Conservation (phyloP, 2,329 filamentous ascomycete genomes). For the Monilinia fructicola region DNA sequence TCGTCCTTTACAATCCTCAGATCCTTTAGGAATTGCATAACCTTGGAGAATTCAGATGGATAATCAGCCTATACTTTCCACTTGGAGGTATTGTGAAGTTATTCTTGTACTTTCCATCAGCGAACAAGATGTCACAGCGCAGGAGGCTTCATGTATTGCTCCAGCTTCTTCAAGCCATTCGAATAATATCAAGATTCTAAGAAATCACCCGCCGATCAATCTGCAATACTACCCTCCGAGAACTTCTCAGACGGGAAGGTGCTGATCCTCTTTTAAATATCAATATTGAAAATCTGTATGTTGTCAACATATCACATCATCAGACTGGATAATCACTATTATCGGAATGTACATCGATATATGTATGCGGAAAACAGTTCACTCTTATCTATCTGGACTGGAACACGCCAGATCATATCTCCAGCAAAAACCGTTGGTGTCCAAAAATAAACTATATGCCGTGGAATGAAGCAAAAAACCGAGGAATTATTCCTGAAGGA, state of each 20-base stretch:
- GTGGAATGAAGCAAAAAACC: background rate
- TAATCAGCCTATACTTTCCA: background rate
- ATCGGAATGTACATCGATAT: background rate
- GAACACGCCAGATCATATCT: background rate
- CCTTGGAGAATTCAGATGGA: background rate
- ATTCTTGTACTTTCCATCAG: background rate
- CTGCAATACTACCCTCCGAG: background rate
- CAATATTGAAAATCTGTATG: background rate
- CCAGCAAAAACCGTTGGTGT: background rate
- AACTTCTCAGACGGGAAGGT: background rate
- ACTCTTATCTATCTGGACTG: background rate
- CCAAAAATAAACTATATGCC: background rate
- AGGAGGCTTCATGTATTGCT: background rate
- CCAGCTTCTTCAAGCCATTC: background rate
- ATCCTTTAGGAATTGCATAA: background rate
- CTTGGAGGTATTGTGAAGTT: background rate
- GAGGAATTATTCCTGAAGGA: constrained; percentile 15
- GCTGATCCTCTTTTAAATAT: too few relatives aligned
- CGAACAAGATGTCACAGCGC: background rate
- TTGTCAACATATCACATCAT: background rate
- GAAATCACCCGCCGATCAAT: background rate
- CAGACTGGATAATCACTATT: background rate
- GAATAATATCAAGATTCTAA: background rate
- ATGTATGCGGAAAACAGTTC: background rate
- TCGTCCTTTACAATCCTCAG: background rate